Percentiles rank a stretch among this genome's conserved stretches.
phyloP scores from a whole-genome alignment of 805 yeast species.

The Cephaloascus albidus region DNA sequence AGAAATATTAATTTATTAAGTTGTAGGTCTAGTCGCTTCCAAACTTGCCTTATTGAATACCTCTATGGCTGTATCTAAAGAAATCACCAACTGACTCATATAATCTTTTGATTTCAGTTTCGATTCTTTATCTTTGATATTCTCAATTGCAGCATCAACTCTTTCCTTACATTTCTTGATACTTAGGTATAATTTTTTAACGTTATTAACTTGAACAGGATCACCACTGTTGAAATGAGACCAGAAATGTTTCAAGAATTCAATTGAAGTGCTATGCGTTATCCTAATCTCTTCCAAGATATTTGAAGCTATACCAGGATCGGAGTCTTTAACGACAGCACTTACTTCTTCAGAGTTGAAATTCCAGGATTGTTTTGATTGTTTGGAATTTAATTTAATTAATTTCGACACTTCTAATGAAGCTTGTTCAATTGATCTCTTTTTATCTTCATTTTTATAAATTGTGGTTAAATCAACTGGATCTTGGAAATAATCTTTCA shows the following conservation, averaged over 20 bases:
- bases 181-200: conserved; percentile 39
- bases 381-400: conserved; percentile 45
- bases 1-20: too few relatives aligned
- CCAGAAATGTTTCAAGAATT: conserved; percentile 73
- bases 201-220: conserved; percentile 5
- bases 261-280: conserved; percentile 65
- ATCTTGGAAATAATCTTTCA: conserved; percentile 10
- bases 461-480: conserved; percentile 15
- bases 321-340: conserved; percentile 7
- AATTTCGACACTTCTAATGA: conserved; percentile 33
- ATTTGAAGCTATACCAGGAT: conserved; percentile 12
- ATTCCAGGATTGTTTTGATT: conserved; percentile 39
- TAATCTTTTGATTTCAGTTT: conserved; percentile 12
- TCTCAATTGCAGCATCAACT: conserved; percentile 20
- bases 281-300: conserved; percentile 43
- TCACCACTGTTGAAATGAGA: conserved; percentile 35
- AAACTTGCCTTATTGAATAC: conserved; percentile 3
- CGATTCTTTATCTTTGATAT: conserved; percentile 7
- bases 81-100: conserved; percentile 33
- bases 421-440: conserved; percentile 29
- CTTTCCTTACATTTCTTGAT: conserved; percentile 37
- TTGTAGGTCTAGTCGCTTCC: too few relatives aligned
- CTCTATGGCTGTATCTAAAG: conserved; percentile 35
- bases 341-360: conserved; percentile 19
- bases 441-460: conserved; percentile 10